Evolutionary conservation across 176 grass and related monocot species (phyloP).

Genomic region (Juncus inflexus): DNA sequence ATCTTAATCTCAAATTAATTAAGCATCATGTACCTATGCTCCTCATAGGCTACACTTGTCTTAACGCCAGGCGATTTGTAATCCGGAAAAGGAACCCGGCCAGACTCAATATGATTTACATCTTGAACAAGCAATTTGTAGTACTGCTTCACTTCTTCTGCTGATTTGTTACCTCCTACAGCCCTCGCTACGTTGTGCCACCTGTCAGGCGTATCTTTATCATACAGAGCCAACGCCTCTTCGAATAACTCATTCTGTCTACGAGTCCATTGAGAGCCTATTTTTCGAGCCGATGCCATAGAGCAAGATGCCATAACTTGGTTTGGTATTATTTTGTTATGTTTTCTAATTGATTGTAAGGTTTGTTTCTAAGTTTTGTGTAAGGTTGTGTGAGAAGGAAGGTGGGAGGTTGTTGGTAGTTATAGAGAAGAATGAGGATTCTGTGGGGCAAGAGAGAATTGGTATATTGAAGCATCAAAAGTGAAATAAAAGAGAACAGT

Average conservation of each 20-base stretch:
- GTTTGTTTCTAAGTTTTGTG: not conserved
- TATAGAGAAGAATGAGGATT: constrained; percentile 20
- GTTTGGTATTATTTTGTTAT: not conserved
- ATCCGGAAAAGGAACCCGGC: constrained; percentile 31
- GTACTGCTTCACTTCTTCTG: constrained; percentile 49
- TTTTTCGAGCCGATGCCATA: constrained; percentile 8
- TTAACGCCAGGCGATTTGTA: constrained; percentile 21
- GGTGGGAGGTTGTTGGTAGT: constrained; percentile 8
- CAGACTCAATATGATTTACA: constrained; percentile 51
- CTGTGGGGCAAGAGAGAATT: constrained; percentile 8
- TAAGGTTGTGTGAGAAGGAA: constrained; percentile 24
- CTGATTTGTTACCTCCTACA: constrained; percentile 56
- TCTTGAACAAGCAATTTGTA: constrained; percentile 47
- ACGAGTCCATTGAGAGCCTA: constrained; percentile 40
- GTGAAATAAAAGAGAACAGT: constrained; percentile 5
- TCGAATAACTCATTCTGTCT: constrained; percentile 73
- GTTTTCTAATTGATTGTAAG: not conserved
- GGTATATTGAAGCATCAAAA: not conserved
- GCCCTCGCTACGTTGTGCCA: constrained; percentile 57
- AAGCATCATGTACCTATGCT: constrained; percentile 18
- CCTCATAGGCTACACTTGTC: constrained; percentile 7
- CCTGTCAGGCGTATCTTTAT: constrained; percentile 54
- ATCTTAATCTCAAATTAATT: not conserved
- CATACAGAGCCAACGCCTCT: constrained; percentile 63
- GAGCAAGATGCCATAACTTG: constrained; percentile 50